Conservation (phyloP, 208 protist species). For the Polymyxa betae region DNA sequence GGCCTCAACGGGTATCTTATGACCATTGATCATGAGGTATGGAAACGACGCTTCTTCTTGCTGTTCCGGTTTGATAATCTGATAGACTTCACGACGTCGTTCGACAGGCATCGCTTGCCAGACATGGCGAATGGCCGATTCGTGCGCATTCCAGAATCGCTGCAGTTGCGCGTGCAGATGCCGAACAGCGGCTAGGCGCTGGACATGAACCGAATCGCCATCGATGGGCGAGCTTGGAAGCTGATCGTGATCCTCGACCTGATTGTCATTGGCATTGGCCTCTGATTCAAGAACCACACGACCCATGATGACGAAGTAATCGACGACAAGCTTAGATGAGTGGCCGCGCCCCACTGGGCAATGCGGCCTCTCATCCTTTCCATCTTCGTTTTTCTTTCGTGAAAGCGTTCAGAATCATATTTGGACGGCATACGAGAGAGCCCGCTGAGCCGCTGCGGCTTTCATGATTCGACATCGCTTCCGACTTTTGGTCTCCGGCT, state of each 20-base stretch:
- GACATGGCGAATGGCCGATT: not conserved
- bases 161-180: not conserved
- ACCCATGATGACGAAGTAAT: not conserved
- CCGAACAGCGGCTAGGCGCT: not conserved
- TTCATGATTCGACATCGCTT: not conserved
- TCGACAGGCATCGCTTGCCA: not conserved
- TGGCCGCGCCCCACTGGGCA: not conserved
- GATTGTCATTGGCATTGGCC: not conserved
- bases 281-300: not conserved
- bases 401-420: not conserved
- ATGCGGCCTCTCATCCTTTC: too few species aligned
- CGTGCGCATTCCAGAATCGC: not conserved
- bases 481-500: too few species aligned
- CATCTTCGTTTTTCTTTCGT: too few species aligned
- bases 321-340: not conserved
- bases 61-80: not conserved
- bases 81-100: not conserved
- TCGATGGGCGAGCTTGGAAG: too few species aligned
- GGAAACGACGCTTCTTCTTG: not conserved
- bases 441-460: not conserved
- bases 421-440: not conserved
- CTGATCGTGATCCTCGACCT: not conserved
- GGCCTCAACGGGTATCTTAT: not conserved
- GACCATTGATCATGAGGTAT: not conserved
- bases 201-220: too few species aligned